phyloP scores from a whole-genome alignment of 2,329 filamentous ascomycete genomes.

The Tolypocladium guangdongense region DNA sequence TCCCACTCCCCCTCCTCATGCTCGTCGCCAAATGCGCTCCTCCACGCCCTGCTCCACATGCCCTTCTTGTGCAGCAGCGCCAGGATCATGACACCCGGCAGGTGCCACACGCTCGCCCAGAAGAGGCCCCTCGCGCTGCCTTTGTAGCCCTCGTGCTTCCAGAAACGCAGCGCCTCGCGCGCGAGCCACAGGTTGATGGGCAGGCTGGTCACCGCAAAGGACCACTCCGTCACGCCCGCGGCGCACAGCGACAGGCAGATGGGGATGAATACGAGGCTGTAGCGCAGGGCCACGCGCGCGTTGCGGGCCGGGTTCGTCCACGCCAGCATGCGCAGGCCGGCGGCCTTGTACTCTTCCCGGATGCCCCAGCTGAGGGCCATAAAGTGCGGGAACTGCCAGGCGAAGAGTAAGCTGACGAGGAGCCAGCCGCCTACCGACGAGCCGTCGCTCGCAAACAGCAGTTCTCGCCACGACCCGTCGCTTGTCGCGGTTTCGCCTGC shows the following conservation, averaged over 20 bases:
- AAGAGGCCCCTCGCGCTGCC: slow-evolving; percentile 79
- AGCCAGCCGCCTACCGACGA: slow-evolving; percentile 75
- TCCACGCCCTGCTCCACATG: slow-evolving; percentile 76
- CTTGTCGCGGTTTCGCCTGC: slow-evolving; percentile 75
- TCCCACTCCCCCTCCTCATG: slow-evolving; percentile 46
- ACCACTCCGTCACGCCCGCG: slow-evolving; percentile 72
- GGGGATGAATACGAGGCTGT: slow-evolving; percentile 76
- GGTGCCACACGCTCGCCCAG: slow-evolving; percentile 96
- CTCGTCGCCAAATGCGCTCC: slow-evolving; percentile 48
- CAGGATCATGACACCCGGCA: slow-evolving; percentile 80
- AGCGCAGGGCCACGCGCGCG: slow-evolving; percentile 75
- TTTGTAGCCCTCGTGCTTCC: slow-evolving; percentile 63
- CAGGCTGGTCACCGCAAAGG: slow-evolving; percentile 69
- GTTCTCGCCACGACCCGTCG: slow-evolving; percentile 65
- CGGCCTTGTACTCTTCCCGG: slow-evolving; percentile 73
- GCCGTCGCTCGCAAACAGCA: slow-evolving; percentile 56
- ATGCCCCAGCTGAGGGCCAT: slow-evolving; percentile 88
- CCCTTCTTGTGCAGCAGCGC: slow-evolving; percentile 92
- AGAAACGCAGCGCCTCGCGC: slow-evolving; percentile 71
- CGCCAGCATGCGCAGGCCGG: slow-evolving; percentile 60
- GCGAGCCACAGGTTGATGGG: slow-evolving; percentile 81
- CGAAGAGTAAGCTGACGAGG: slow-evolving; percentile 71
- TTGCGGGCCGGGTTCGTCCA: slow-evolving; percentile 85
- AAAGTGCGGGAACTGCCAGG: slow-evolving; percentile 98
- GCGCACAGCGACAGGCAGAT: slow-evolving; percentile 74